Percentiles rank a stretch among this genome's conserved stretches.
These are phyloP conservation scores for Solanum aculeatissimum DNA, from an alignment of 305 asterid genomes.

Conservation along the genomic window DNA sequence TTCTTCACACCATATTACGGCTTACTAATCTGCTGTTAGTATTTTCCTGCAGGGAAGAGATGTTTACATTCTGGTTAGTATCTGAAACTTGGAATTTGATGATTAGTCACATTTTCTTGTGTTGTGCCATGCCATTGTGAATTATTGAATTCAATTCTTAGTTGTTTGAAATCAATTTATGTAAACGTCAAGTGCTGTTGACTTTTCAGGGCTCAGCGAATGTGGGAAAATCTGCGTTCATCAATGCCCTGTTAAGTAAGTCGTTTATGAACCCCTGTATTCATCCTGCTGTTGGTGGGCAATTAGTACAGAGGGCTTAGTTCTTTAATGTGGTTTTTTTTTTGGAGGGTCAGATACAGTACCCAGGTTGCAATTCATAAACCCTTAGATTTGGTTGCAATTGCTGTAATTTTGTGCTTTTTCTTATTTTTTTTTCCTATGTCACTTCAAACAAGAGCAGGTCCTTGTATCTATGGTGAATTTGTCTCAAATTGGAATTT, in stretches of 20 bases:
- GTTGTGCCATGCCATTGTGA: not conserved
- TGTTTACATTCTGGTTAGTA: constrained; percentile 82
- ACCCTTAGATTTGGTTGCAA: not conserved
- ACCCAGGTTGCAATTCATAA: not conserved
- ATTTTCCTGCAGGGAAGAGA: constrained; percentile 68
- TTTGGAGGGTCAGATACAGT: not conserved
- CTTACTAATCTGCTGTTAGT: not conserved
- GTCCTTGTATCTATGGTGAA: not conserved
- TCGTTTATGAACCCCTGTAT: not conserved
- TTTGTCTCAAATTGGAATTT: not conserved
- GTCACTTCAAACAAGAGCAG: not conserved
- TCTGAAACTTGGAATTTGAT: not conserved
- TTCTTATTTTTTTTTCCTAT: not conserved
- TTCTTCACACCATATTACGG: not conserved
- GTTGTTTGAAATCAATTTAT: not conserved
- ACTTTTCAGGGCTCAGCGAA: constrained; percentile 80
- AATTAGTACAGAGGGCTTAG: not conserved
- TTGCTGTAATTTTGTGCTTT: not conserved
- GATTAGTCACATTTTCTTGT: not conserved
- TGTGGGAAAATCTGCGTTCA: constrained; percentile 97
- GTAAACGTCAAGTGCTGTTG: not conserved
- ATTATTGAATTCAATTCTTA: not conserved
- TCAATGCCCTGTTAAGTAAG: constrained; percentile 91
- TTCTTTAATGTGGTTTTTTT: not conserved
- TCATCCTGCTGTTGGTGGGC: not conserved